Evolutionary conservation across 83 land plant genomes (phyloP).

Genomic region (Thuja plicata): DNA sequence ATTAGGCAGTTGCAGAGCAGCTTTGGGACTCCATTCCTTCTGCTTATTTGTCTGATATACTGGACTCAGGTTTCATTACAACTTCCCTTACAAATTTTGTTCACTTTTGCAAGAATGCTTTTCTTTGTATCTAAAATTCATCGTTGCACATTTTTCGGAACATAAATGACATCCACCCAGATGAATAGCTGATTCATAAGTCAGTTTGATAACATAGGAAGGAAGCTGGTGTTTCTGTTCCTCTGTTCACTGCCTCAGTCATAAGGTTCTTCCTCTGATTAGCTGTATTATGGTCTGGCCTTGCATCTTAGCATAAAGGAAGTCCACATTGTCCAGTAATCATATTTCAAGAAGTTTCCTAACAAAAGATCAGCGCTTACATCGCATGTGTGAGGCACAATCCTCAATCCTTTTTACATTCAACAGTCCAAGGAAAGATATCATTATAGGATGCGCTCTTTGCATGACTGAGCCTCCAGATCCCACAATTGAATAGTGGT

Average conservation of each 20-base stretch:
- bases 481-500: background rate
- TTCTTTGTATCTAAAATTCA: background rate
- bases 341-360: background rate
- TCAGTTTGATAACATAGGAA: background rate
- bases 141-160: background rate
- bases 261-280: background rate
- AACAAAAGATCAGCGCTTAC: background rate
- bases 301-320: background rate
- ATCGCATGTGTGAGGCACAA: background rate
- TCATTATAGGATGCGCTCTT: background rate
- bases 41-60: slow-evolving; percentile 55
- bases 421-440: background rate
- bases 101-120: background rate
- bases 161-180: background rate
- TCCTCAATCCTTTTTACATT: background rate
- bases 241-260: background rate
- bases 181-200: background rate
- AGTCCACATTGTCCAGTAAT: background rate
- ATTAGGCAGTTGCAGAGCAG: slow-evolving; percentile 23
- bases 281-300: background rate
- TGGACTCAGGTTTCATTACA: slow-evolving; percentile 53
- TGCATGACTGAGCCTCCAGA: background rate
- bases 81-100: background rate
- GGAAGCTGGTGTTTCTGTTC: background rate
- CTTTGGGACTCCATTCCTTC: slow-evolving; percentile 53